Evolutionary conservation across 1,139 yeast genomes (phyloP).

Genomic region (Lodderomyces margitis): DNA sequence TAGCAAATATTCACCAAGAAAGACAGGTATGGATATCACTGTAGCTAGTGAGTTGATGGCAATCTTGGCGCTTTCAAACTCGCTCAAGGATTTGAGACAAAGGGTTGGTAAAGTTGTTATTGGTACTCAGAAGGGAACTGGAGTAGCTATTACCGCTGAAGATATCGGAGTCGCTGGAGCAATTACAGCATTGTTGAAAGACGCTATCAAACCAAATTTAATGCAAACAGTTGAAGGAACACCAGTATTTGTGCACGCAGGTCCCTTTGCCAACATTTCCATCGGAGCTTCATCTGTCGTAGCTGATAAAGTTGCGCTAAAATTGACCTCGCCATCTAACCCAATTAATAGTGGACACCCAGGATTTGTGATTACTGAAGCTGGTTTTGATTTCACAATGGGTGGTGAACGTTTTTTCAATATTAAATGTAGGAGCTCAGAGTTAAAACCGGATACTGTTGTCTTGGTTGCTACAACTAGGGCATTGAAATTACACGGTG

Average conservation of each 20-base stretch:
- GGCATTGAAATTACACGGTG: slow-evolving; percentile 80
- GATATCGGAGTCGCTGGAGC: slow-evolving; percentile 84
- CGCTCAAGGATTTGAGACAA: slow-evolving; percentile 63
- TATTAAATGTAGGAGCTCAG: slow-evolving; percentile 77
- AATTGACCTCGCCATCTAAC: slow-evolving; percentile 52
- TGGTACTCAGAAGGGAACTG: slow-evolving; percentile 57
- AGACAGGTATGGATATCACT: slow-evolving; percentile 76
- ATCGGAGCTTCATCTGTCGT: slow-evolving; percentile 82
- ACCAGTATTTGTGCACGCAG: slow-evolving; percentile 82
- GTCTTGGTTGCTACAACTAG: slow-evolving; percentile 79
- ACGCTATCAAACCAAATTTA: slow-evolving; percentile 79
- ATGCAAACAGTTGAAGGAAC: slow-evolving; percentile 88
- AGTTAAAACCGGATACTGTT: slow-evolving; percentile 67
- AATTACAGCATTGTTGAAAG: slow-evolving; percentile 71
- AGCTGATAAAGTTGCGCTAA: slow-evolving; percentile 73
- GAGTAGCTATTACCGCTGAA: slow-evolving; percentile 71
- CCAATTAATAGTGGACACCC: slow-evolving; percentile 41
- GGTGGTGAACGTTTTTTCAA: slow-evolving; percentile 85
- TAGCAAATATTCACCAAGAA: slow-evolving; percentile 62
- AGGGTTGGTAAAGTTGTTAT: slow-evolving; percentile 72
- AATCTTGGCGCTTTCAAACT: slow-evolving; percentile 67
- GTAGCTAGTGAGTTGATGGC: slow-evolving; percentile 86
- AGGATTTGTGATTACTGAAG: slow-evolving; percentile 81
- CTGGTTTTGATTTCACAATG: slow-evolving; percentile 86
- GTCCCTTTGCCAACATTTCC: slow-evolving; percentile 83